Base-by-base conservation (phyloP, 1,284 basidiomycete genomes). In the Polyporus tsugae region DNA sequence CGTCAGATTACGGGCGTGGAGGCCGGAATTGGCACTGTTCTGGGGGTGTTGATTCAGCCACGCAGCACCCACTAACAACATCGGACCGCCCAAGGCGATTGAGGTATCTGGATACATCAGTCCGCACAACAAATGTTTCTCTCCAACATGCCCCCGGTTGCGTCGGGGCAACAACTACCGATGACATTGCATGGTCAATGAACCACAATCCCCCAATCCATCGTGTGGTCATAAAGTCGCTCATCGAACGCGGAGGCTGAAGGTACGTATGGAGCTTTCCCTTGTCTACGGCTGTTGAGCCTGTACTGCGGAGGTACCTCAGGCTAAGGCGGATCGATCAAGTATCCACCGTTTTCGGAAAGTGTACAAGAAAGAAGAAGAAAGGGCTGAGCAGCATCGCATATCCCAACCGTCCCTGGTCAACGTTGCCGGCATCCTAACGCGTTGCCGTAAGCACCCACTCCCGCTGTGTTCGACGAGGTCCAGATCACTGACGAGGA, bases 391-490 rank as follows among this genome's bases (percentile, higher is more conserved):
- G 15, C 9, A 33, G 52, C 65, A 63, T 52, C 61, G 66, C 62
- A 59, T 52, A n/a, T 33, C 5, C 11, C 13, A 13, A 35, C 35
- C n/a, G 58, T 17, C 46, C 25, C 44, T 38, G 53, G 13, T 7
- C 49, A 42, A 36, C 44, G 29, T 38, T 29, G 36, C 65, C 66
- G 67, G 66, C 46, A 55, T 70, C 53, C n/a, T 44, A 53, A 52
- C 62, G 69, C 64, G 62, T 58, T 71, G 67, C 70, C 67, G 70
- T 71, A 66, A 71, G 46, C 46, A 55, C 15, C 15, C 29, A 55
- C 7, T 19, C 15, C 52, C 29, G 29, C 33, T 33, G 29, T 52
- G 46, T 52, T n/a, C 10, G 46, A 25, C 22, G 46, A 25, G 52
- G 52, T 29, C 25, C 22, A 53, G 52, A 13, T 35, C 52, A 35